These are phyloP conservation scores for Lactuca sativa DNA, from an alignment of 129 eudicot genomes.

Conservation along the genomic window DNA sequence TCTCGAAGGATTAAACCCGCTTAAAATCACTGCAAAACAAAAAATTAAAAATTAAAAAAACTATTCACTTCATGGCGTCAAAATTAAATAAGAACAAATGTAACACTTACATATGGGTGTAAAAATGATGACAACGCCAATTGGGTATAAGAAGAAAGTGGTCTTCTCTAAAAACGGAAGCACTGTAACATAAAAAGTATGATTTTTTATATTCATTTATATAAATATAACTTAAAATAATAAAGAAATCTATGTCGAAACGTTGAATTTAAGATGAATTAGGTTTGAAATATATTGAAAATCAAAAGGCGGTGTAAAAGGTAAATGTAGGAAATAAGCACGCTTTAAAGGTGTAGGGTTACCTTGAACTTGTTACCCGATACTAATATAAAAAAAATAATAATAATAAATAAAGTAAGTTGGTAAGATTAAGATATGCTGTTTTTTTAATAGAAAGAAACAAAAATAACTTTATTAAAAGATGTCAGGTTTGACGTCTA, in stretches of 20 bases:
- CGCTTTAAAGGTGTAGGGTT: neutral
- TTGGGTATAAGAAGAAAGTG: slow-evolving; percentile 91
- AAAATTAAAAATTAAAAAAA: neutral
- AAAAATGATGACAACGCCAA: slow-evolving; percentile 82
- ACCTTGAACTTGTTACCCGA: slow-evolving; percentile 5
- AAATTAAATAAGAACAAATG: neutral
- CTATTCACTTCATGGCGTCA: neutral
- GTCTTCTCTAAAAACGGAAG: slow-evolving; percentile 95
- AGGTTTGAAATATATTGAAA: neutral
- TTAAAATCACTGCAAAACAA: slow-evolving; percentile 63
- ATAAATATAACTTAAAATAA: neutral
- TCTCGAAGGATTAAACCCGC: slow-evolving; percentile 97
- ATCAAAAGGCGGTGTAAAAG: neutral
- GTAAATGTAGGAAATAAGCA: neutral
- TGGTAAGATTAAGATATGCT: slow-evolving; percentile 14
- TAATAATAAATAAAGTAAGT: neutral
- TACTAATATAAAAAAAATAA: neutral
- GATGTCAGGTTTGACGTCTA: neutral
- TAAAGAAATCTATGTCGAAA: slow-evolving; percentile 11
- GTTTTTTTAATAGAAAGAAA: neutral
- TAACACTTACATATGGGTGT: slow-evolving; percentile 79
- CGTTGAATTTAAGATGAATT: slow-evolving; percentile 5
- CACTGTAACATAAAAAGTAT: slow-evolving; percentile 54
- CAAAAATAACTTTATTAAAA: neutral
- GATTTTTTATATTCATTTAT: neutral